A percentile compares a stretch with the other conserved stretches of the same genome.
Evolutionary conservation across 2,329 filamentous ascomycete genomes (phyloP).

Genomic region (Chaetomium globosum): DNA sequence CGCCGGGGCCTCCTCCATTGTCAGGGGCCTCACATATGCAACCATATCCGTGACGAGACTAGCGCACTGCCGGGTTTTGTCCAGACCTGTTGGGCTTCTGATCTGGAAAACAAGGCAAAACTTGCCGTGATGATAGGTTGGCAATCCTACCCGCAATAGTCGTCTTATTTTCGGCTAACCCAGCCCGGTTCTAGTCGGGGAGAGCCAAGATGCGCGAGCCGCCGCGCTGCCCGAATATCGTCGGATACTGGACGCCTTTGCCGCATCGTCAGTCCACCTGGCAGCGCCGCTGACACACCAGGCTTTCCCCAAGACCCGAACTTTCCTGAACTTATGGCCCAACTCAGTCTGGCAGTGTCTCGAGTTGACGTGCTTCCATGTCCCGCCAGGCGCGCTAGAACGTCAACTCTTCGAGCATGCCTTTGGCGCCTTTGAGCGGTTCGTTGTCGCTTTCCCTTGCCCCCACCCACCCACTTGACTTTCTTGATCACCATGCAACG

Average conservation of each 20-base stretch:
- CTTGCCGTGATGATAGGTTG: constrained; percentile 20
- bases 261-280: constrained; percentile 18
- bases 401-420: no score
- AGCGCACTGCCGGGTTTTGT: constrained; percentile 19
- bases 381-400: no score
- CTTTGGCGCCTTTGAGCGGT: no score
- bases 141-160: background rate
- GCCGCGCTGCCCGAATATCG: constrained; percentile 4
- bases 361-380: no score
- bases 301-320: background rate
- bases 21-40: constrained; percentile 11
- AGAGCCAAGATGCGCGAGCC: constrained; percentile 4
- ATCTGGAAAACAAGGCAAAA: constrained; percentile 17
- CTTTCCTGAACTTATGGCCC: no score
- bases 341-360: no score
- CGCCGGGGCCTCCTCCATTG: background rate
- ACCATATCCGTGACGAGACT: constrained; percentile 16
- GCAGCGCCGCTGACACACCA: constrained; percentile 16
- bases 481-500: no score
- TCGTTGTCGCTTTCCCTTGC: no score
- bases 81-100: constrained; percentile 16
- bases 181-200: constrained; percentile 13
- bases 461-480: no score
- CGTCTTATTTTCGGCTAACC: no score
- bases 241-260: constrained; percentile 15